Conservation (phyloP, 176 grass and related monocot species). For the Areca catechu region DNA sequence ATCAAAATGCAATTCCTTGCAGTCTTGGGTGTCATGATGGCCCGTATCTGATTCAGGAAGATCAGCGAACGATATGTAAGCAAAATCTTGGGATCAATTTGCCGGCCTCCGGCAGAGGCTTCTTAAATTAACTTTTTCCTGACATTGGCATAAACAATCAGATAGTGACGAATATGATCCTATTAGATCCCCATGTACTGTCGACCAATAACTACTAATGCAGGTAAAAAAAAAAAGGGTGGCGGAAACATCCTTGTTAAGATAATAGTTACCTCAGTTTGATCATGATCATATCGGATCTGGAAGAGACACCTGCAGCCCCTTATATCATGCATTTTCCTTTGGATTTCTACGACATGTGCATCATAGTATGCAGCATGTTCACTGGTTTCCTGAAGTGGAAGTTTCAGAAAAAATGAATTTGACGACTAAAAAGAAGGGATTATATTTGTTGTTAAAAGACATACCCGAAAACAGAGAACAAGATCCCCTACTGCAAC, state of each 20-base stretch:
- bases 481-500: constrained; percentile 68
- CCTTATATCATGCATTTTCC: constrained; percentile 83
- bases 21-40: too few relatives aligned
- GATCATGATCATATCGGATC: constrained; percentile 72
- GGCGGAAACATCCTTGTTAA: constrained; percentile 1
- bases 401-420: constrained; percentile 11
- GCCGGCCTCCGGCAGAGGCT: constrained; percentile 49
- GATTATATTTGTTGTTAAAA: background rate
- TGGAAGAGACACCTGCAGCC: constrained; percentile 86
- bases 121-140: constrained; percentile 56
- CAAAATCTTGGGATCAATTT: constrained; percentile 14
- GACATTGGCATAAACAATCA: background rate
- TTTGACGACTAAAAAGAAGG: background rate
- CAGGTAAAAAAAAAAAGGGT: background rate
- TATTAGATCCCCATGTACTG: background rate
- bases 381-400: constrained; percentile 52
- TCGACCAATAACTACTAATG: background rate
- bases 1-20: too few relatives aligned
- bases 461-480: constrained; percentile 58
- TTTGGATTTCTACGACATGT: constrained; percentile 54
- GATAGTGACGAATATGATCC: background rate
- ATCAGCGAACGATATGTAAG: too few relatives aligned
- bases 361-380: constrained; percentile 86
- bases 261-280: constrained; percentile 38
- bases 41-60: too few relatives aligned